These are phyloP conservation scores for Dactylonectria macrodidyma DNA, from an alignment of 2,329 filamentous ascomycete genomes.

Conservation along the genomic window DNA sequence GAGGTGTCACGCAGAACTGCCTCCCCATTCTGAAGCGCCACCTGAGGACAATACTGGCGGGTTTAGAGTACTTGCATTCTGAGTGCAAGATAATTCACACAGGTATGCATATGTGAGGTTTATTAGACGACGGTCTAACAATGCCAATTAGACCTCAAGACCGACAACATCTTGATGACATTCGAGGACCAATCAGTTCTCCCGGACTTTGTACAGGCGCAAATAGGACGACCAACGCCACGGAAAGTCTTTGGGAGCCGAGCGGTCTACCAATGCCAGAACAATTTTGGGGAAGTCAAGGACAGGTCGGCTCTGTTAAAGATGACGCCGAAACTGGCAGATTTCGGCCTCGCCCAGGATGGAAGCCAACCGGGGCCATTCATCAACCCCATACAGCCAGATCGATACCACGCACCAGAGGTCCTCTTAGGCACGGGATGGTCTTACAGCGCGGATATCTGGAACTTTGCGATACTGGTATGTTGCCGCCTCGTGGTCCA, in stretches of 20 bases:
- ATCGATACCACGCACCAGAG: conserved; percentile 36
- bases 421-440: conserved; percentile 34
- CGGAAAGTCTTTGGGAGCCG: conserved; percentile 29
- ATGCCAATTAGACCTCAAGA: conserved; percentile 38
- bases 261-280: conserved; percentile 38
- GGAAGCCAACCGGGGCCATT: conserved; percentile 21
- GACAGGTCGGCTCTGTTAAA: conserved; percentile 16
- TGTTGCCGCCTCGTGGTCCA: neutral
- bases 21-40: conserved; percentile 53
- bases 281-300: conserved; percentile 35
- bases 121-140: neutral
- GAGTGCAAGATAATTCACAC: conserved; percentile 62
- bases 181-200: conserved; percentile 42
- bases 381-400: conserved; percentile 38
- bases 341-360: conserved; percentile 38
- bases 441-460: conserved; percentile 38
- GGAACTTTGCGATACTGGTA: conserved; percentile 45
- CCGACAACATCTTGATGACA: conserved; percentile 44
- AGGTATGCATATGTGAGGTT: conserved; percentile 45
- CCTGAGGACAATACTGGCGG: conserved; percentile 54
- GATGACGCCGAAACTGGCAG: conserved; percentile 36
- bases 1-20: conserved; percentile 19
- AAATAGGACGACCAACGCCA: conserved; percentile 27
- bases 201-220: conserved; percentile 36
- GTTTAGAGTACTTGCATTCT: conserved; percentile 59